Base-by-base conservation (phyloP, 2,329 filamentous ascomycete genomes). In the Furcasterigmium furcatum region DNA sequence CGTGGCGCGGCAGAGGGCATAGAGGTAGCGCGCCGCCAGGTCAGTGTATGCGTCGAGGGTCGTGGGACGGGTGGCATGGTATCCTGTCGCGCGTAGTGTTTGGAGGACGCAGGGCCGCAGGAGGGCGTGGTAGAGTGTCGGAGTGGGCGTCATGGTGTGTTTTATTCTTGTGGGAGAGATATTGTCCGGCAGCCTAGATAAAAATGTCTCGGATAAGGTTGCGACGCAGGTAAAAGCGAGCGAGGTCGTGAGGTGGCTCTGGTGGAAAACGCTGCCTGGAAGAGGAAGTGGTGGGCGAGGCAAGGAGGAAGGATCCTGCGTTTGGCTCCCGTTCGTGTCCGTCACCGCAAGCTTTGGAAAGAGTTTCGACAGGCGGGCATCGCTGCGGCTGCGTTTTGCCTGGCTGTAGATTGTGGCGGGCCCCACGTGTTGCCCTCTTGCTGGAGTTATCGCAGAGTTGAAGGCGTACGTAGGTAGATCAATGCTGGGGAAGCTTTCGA, bases 31-130 rank as follows among this genome's bases (percentile, higher is more conserved):
- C 36, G 85, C 87, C 1, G 90, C 85, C 8, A 97, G 77, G 65
- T 96, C 91, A 13, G 90, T 88, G n/a, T 96, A 66, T 9, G 88
- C 85, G 68, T 97, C 91, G 46, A 96, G 75, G 7, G 95, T 91
- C 4, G 86, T 85, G 2, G 89, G 85, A 45, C 84, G 84, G 42
- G 90, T 88, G 35, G 85, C 78, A 63, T 95, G 88, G 70, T 95
- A 97, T 62, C 92, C 92, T 20, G 90, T 86, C 24, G 91, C 89
- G 60, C 92, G 90, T 43, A 97, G 82, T 58, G 95, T 92, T 67
- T 96, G 91, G 47, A 97, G 82, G 49, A 96, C 82, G 40, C 85
- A 85, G 2, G 92, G 92, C 35, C 91, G 89, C 46, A 97, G 77
- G 52, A 96, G 84, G 49, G 88, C 85, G 66, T 89, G 85, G 69